These are phyloP conservation scores for Cinnamomum micranthum DNA, from an alignment of 164 flowering plant species.

Conservation along the genomic window DNA sequence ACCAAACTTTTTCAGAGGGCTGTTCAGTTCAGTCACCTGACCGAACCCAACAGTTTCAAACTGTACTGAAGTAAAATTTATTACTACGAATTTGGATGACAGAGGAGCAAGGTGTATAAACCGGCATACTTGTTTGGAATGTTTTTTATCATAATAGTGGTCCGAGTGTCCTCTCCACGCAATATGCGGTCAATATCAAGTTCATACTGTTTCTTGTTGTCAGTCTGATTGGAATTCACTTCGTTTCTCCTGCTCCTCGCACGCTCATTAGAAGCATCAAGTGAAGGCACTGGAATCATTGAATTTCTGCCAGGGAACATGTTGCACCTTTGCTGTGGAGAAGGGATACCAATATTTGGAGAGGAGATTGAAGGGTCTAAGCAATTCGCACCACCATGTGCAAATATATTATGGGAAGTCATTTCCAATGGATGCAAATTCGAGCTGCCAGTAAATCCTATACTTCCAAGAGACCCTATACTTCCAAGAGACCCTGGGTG, in stretches of 20 bases:
- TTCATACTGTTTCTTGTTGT: conserved; percentile 74
- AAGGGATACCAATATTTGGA: conserved; percentile 45
- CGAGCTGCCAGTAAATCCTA: conserved; percentile 47
- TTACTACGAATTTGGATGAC: background rate
- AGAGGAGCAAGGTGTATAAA: background rate
- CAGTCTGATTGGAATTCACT: conserved; percentile 41
- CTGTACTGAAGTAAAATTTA: background rate
- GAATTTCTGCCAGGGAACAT: conserved; percentile 70
- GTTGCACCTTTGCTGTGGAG: conserved; percentile 64
- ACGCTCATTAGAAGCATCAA: conserved; percentile 60
- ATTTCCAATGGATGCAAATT: conserved; percentile 64
- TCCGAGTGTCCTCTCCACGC: conserved; percentile 64
- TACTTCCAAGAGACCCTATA: conserved; percentile 49
- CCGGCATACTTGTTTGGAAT: conserved; percentile 81
- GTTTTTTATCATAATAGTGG: conserved; percentile 86
- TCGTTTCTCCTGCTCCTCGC: conserved; percentile 52
- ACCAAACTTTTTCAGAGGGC: too few relatives aligned
- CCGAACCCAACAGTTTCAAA: too few relatives aligned
- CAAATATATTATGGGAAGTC: conserved; percentile 55
- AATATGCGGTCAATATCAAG: conserved; percentile 75
- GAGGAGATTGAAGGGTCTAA: conserved; percentile 53
- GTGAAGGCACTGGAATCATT: conserved; percentile 52
- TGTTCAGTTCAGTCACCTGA: too few relatives aligned
- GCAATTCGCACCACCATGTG: conserved; percentile 51
- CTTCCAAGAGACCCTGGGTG: conserved; percentile 73